These are phyloP conservation scores for Pugionium dolabratum DNA, from an alignment of 345 rosid genomes.

Conservation along the genomic window DNA sequence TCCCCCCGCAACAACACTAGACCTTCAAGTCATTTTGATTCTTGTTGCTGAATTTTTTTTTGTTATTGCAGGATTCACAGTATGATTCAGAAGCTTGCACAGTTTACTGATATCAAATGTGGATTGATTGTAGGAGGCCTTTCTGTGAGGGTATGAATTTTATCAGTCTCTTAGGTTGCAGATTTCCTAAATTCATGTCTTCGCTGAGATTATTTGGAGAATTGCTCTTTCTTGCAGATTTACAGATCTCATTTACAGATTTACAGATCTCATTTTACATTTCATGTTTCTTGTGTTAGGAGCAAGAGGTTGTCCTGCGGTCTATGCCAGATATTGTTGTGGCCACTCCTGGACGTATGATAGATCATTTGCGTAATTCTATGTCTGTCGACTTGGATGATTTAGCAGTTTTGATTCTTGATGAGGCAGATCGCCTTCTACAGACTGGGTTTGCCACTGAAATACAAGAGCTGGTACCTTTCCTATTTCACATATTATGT, in stretches of 20 bases:
- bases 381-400: constrained; percentile 91
- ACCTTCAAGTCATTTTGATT: background rate
- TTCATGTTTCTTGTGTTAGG: constrained; percentile 48
- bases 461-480: constrained; percentile 84
- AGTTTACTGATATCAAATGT: constrained; percentile 86
- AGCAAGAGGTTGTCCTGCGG: constrained; percentile 86
- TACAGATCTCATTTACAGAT: too few species aligned
- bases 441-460: constrained; percentile 96
- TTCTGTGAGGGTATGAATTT: constrained; percentile 64
- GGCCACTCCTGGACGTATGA: constrained; percentile 97
- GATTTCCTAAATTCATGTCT: constrained; percentile 4
- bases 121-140: constrained; percentile 95
- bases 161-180: constrained; percentile 9
- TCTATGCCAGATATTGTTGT: constrained; percentile 96
- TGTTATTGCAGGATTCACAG: constrained; percentile 77
- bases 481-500: constrained; percentile 8
- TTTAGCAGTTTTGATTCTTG: constrained; percentile 90
- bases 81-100: constrained; percentile 85
- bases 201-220: background rate
- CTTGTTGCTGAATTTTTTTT: background rate
- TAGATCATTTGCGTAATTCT: constrained; percentile 94
- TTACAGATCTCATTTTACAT: too few species aligned
- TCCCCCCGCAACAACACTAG: background rate
- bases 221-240: background rate
- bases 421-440: constrained; percentile 95